Base-by-base conservation (phyloP, 768 basidiomycete genomes). In the Lentinula raphanica region DNA sequence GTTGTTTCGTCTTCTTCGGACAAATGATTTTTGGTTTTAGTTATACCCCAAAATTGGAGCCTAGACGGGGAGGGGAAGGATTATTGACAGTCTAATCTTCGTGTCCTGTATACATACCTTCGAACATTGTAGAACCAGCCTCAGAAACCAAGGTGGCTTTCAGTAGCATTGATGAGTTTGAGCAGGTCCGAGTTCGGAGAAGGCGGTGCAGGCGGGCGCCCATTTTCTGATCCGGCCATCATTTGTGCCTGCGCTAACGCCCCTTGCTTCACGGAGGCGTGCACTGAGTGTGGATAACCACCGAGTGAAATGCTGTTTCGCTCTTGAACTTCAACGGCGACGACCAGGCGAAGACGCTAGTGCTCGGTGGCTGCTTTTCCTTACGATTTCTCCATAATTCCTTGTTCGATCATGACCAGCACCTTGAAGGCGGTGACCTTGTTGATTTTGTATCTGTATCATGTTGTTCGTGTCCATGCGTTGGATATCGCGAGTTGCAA, bases 1-100 rank as follows among this genome's bases (percentile, higher is more conserved):
- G 27, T 44, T 21, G 25, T 50, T 50, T 50, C 49, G 49, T 50
- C 29, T 50, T 50, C 49, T 6, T 50, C 49, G 49, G 49, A 35
- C n/a, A 28, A n/a, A 1, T 32, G n/a, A 32, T 35, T 19, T 21
- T 50, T 32, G 11, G 1, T 28, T 28, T 48, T 5, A 11, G 6
- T 21, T 27, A 19, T 48, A n/a, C 15, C n/a, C n/a, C n/a, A n/a
- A n/a, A n/a, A n/a, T n/a, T n/a, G n/a, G n/a, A n/a, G n/a, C n/a
- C n/a, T n/a, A n/a, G n/a, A n/a, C n/a, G n/a, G 40, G 8, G n/a
- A n/a, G 39, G 39, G n/a, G 39, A 40, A 40, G 39, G 39, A 15
- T n/a, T 8, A 2, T 7, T 35, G 8, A 35, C n/a, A 19, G 19
- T 19, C 8, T 19, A 19, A n/a, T 40, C 32, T 35, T 8, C 8